A percentile compares a stretch with the other conserved stretches of the same genome.
Evolutionary conservation across 805 yeast species (phyloP).

Genomic region (Candida nemodendra): DNA sequence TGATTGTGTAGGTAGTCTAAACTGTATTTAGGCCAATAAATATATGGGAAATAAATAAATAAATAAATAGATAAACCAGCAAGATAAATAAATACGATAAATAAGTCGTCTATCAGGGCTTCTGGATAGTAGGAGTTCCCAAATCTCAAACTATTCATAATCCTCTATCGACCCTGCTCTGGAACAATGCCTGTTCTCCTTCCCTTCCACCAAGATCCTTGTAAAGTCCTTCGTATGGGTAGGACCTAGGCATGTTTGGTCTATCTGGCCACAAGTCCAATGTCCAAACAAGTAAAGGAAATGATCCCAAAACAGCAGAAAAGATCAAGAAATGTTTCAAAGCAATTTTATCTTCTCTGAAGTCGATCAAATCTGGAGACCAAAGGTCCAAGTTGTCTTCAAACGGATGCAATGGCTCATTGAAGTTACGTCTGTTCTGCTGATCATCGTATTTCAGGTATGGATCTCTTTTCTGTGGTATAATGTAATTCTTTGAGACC

Average conservation of each 20-base stretch:
- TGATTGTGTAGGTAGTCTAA: no score
- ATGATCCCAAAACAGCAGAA: slow-evolving; percentile 46
- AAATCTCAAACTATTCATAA: slow-evolving; percentile 5
- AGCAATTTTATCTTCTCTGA: slow-evolving; percentile 61
- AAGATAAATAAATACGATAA: slow-evolving; percentile 5
- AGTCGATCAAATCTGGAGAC: slow-evolving; percentile 76
- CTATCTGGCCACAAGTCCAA: slow-evolving; percentile 60
- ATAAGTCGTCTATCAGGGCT: slow-evolving; percentile 4
- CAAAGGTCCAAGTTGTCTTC: slow-evolving; percentile 78
- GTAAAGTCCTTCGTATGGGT: slow-evolving; percentile 74
- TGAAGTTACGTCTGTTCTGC: slow-evolving; percentile 75
- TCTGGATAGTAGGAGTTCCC: not conserved
- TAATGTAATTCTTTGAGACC: slow-evolving; percentile 53
- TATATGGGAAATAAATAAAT: slow-evolving; percentile 5
- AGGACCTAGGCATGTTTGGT: slow-evolving; percentile 74
- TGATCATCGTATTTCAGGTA: slow-evolving; percentile 73
- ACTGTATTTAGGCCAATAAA: slow-evolving; percentile 1
- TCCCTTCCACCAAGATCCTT: slow-evolving; percentile 66
- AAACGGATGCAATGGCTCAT: slow-evolving; percentile 68
- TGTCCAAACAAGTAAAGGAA: slow-evolving; percentile 45
- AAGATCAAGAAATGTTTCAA: slow-evolving; percentile 54
- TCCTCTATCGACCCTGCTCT: slow-evolving; percentile 42
- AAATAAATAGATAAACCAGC: slow-evolving; percentile 12
- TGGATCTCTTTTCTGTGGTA: slow-evolving; percentile 63
- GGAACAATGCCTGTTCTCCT: slow-evolving; percentile 42